A percentile compares a stretch with the other conserved stretches of the same genome.
phyloP scores from a whole-genome alignment of 495 filamentous ascomycete species.

The Hypoxylon fragiforme region DNA sequence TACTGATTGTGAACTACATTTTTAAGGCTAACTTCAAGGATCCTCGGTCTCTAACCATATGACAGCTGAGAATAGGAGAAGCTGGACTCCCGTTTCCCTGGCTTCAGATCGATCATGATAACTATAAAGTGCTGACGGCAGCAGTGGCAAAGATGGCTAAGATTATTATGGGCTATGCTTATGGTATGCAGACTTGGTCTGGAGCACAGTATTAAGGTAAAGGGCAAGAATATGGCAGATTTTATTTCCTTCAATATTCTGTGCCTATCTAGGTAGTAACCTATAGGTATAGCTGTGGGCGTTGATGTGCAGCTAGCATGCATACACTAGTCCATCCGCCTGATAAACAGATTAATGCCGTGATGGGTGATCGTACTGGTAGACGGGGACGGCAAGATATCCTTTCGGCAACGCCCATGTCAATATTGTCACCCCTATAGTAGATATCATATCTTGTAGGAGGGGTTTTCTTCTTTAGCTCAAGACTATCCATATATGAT shows the following conservation, averaged over 20 bases:
- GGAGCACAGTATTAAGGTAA: not conserved
- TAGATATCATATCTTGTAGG: not conserved
- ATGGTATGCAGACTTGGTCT: not conserved
- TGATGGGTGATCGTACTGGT: slow-evolving; percentile 13
- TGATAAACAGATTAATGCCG: slow-evolving; percentile 1
- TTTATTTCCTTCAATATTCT: slow-evolving; percentile 5
- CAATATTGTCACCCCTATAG: slow-evolving; percentile 6
- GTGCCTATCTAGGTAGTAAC: too few species aligned
- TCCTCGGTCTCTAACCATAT: not conserved
- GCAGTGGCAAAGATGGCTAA: not conserved
- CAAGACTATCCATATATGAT: not conserved
- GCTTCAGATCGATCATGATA: not conserved
- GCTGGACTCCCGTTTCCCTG: not conserved
- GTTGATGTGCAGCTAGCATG: slow-evolving; percentile 17
- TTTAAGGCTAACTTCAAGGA: not conserved
- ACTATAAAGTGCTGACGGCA: not conserved
- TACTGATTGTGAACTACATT: not conserved
- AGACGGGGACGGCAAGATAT: not conserved
- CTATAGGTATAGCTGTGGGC: slow-evolving; percentile 15
- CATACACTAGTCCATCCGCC: slow-evolving; percentile 8
- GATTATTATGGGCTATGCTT: not conserved
- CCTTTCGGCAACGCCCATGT: slow-evolving; percentile 1
- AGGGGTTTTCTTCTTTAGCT: slow-evolving; percentile 2
- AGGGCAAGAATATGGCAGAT: not conserved
- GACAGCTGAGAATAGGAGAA: not conserved